A percentile compares a stretch with the other conserved stretches of the same genome.
Evolutionary conservation across 2,329 filamentous ascomycete genomes (phyloP).

Genomic region (Aureobasidium sp.): DNA sequence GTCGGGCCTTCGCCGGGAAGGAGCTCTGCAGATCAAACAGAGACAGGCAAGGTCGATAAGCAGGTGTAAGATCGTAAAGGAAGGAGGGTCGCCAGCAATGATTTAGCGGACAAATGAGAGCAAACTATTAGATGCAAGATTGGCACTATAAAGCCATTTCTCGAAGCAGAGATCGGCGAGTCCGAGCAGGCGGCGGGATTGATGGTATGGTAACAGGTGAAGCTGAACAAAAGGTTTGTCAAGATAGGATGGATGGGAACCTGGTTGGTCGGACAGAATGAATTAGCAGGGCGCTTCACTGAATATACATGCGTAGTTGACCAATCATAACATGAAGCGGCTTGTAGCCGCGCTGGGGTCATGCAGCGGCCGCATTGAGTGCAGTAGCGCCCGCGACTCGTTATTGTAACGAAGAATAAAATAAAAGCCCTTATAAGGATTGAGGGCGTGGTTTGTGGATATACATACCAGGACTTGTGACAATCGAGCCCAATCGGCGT

Average conservation of each 20-base stretch:
- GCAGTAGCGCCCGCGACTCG: slow-evolving; percentile 10
- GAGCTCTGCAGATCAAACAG: background rate
- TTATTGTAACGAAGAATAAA: background rate
- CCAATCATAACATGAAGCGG: slow-evolving; percentile 2
- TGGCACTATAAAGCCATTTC: slow-evolving; percentile 15
- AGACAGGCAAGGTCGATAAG: background rate
- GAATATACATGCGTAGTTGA: slow-evolving; percentile 1
- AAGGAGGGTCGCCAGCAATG: slow-evolving; percentile 8
- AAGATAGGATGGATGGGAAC: background rate
- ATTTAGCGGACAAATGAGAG: slow-evolving; percentile 8
- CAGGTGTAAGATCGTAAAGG: background rate
- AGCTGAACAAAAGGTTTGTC: background rate
- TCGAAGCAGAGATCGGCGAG: slow-evolving; percentile 11
- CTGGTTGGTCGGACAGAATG: slow-evolving; percentile 8
- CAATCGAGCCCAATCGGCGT: background rate
- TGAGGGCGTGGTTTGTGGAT: background rate
- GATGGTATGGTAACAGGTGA: background rate
- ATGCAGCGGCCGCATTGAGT: slow-evolving; percentile 14
- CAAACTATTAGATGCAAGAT: background rate
- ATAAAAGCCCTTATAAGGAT: background rate
- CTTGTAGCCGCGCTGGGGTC: slow-evolving; percentile 12
- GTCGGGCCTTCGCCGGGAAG: slow-evolving; percentile 12
- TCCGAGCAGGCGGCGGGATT: background rate
- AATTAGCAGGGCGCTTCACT: slow-evolving; percentile 16
- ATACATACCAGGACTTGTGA: slow-evolving; percentile 6